Conservation (phyloP, 306 rosid species). For the Biancaea sappan region DNA sequence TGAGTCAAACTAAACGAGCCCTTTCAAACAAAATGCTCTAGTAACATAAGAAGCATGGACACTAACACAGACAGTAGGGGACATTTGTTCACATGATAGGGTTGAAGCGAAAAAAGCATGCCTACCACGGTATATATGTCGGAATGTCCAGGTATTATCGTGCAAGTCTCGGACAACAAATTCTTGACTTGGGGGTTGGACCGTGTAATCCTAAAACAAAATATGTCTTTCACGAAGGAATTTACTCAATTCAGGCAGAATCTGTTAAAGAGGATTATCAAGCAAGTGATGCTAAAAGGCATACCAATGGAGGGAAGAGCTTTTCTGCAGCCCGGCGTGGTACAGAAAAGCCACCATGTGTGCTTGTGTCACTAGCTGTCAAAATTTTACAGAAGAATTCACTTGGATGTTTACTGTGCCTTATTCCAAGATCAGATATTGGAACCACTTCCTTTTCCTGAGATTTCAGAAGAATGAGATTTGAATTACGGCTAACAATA, state of each 20-base stretch:
- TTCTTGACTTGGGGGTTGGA: slow-evolving; percentile 96
- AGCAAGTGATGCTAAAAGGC: slow-evolving; percentile 16
- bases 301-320: slow-evolving; percentile 85
- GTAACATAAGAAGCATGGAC: no score
- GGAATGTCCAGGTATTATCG: slow-evolving; percentile 87
- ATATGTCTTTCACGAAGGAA: not conserved
- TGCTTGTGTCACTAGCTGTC: slow-evolving; percentile 96
- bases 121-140: slow-evolving; percentile 91
- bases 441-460: slow-evolving; percentile 90
- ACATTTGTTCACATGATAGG: not conserved
- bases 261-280: not conserved
- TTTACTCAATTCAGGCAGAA: no score
- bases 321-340: slow-evolving; percentile 97
- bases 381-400: slow-evolving; percentile 96
- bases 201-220: slow-evolving; percentile 69
- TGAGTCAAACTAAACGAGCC: not conserved
- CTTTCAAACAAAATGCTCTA: not conserved
- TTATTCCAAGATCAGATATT: slow-evolving; percentile 73
- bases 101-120: slow-evolving; percentile 13
- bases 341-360: slow-evolving; percentile 94
- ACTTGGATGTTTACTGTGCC: slow-evolving; percentile 88
- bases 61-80: no score
- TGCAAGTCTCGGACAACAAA: slow-evolving; percentile 92
- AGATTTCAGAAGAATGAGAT: no score
- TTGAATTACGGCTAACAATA: not conserved